Evolutionary conservation across 2,329 filamentous ascomycete species (phyloP).

Genomic region (Colletotrichum chlorophyti): DNA sequence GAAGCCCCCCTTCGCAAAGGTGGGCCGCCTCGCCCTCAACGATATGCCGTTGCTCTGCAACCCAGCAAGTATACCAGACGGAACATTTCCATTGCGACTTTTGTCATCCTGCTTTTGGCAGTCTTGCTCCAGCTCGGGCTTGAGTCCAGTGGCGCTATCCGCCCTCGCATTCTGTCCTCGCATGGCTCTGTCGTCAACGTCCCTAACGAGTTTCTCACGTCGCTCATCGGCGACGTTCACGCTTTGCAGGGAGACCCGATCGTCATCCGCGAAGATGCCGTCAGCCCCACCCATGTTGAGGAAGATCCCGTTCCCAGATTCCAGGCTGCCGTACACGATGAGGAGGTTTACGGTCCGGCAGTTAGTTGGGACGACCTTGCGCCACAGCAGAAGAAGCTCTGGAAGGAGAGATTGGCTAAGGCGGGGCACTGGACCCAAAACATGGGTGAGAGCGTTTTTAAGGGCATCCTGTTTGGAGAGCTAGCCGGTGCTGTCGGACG

Average conservation of each 20-base stretch:
- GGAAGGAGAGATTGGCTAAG: conserved; percentile 72
- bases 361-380: conserved; percentile 76
- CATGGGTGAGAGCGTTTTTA: conserved; percentile 79
- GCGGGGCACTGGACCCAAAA: conserved; percentile 81
- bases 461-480: conserved; percentile 79
- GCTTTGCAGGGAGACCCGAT: conserved; percentile 42
- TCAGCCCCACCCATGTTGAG: conserved; percentile 27
- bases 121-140: conserved; percentile 68
- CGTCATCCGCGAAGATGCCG: conserved; percentile 44
- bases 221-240: conserved; percentile 43
- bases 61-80: conserved; percentile 57
- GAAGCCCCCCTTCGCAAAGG: conserved; percentile 40
- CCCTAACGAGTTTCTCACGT: conserved; percentile 42
- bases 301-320: conserved; percentile 36
- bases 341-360: conserved; percentile 56
- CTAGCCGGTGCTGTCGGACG: conserved; percentile 68
- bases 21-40: conserved; percentile 56
- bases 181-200: conserved; percentile 9
- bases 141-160: conserved; percentile 65
- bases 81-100: conserved; percentile 59
- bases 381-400: conserved; percentile 66
- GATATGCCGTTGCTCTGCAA: conserved; percentile 73
- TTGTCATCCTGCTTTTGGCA: conserved; percentile 67
- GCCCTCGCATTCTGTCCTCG: conserved; percentile 43
- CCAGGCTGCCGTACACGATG: conserved; percentile 53